Evolutionary conservation across 2,329 filamentous ascomycete genomes (phyloP).

Genomic region (Zasmidium angulare): DNA sequence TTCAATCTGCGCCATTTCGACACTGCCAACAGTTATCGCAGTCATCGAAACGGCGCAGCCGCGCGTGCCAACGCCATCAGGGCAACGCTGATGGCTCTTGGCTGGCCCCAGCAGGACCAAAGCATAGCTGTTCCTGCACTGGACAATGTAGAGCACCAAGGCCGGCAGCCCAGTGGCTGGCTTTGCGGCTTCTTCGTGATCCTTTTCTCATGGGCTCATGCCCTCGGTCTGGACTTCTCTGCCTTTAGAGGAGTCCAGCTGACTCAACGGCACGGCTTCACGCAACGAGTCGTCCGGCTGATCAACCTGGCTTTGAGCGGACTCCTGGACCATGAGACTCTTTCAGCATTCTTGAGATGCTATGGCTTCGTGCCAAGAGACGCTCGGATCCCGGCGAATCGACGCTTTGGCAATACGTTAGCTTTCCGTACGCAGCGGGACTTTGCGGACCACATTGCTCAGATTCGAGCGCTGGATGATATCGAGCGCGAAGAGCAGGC

Average conservation of each 20-base stretch:
- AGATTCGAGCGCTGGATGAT: background rate
- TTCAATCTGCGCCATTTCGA: conserved; percentile 2
- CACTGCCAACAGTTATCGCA: background rate
- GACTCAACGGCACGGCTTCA: background rate
- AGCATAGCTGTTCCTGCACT: background rate
- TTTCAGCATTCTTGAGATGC: conserved; percentile 16
- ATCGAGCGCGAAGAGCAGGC: too few species aligned
- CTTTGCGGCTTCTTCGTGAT: conserved; percentile 16
- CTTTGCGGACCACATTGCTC: background rate
- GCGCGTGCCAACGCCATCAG: background rate
- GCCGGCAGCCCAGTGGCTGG: background rate
- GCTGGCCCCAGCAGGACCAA: background rate
- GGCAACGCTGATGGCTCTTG: background rate
- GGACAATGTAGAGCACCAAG: background rate
- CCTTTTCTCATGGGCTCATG: conserved; percentile 16
- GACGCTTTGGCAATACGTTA: conserved; percentile 7
- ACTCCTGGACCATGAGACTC: conserved; percentile 8
- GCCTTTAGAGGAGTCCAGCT: background rate
- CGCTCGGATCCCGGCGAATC: background rate
- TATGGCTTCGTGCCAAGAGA: conserved; percentile 6
- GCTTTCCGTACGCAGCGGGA: background rate
- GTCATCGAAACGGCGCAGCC: background rate
- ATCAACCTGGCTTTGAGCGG: conserved; percentile 13
- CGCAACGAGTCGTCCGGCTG: background rate
- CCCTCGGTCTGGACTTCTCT: conserved; percentile 11